Evolutionary conservation across 2,329 filamentous ascomycete genomes (phyloP).

Genomic region (Penicillium sp.): DNA sequence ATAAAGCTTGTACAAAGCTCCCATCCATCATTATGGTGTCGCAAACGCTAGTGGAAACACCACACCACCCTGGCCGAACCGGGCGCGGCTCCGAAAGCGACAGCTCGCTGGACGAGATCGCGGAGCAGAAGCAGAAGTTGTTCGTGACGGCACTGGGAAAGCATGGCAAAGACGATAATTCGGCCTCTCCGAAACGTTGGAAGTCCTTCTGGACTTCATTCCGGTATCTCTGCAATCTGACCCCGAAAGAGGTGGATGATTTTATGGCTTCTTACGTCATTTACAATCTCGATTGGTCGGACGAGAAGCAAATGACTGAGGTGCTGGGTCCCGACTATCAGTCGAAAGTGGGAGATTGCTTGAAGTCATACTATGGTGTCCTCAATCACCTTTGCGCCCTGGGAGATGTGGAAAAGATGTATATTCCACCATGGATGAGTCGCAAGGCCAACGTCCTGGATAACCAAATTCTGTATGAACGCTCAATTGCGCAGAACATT

Average conservation of each 20-base stretch:
- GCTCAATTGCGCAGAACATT: slow-evolving; percentile 47
- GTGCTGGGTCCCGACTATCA: slow-evolving; percentile 48
- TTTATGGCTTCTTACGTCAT: slow-evolving; percentile 55
- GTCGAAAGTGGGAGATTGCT: slow-evolving; percentile 48
- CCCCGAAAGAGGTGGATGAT: slow-evolving; percentile 49
- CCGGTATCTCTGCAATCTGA: slow-evolving; percentile 47
- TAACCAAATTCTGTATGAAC: slow-evolving; percentile 51
- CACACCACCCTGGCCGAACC: slow-evolving; percentile 17
- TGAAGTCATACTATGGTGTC: slow-evolving; percentile 50
- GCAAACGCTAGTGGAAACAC: slow-evolving; percentile 17
- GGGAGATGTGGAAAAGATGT: slow-evolving; percentile 55
- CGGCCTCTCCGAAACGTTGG: slow-evolving; percentile 45
- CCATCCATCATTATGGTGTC: slow-evolving; percentile 12
- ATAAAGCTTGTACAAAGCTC: slow-evolving; percentile 8
- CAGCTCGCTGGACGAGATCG: slow-evolving; percentile 23
- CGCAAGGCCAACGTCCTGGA: slow-evolving; percentile 46
- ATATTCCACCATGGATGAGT: slow-evolving; percentile 52
- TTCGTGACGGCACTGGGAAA: slow-evolving; percentile 17
- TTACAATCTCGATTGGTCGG: slow-evolving; percentile 52
- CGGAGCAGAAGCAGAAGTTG: slow-evolving; percentile 21
- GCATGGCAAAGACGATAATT: slow-evolving; percentile 35
- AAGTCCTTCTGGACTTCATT: slow-evolving; percentile 49
- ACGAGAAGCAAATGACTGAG: slow-evolving; percentile 46
- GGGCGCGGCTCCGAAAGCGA: slow-evolving; percentile 22
- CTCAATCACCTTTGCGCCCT: slow-evolving; percentile 52